Base-by-base conservation (phyloP, 192 early-diverging fungal genomes). In the Dispira simplex region DNA sequence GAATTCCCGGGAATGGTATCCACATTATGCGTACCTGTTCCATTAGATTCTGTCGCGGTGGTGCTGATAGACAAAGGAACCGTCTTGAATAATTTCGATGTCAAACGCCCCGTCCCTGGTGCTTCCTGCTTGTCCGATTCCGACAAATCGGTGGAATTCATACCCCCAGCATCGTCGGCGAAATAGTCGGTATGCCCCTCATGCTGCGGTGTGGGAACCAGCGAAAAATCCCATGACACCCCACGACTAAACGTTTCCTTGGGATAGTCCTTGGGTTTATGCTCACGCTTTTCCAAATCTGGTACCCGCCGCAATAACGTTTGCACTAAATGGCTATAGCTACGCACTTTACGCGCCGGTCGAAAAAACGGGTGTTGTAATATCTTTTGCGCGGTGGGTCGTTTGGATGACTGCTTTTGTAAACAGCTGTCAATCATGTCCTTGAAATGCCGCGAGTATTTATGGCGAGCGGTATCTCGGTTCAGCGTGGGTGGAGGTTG, bases 361-460 rank as follows among this genome's bases (percentile, higher is more conserved):
- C 39, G n/a, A n/a, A 89, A 77, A 80, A 81, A 88, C 9, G 79
- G 74, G 69, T 89, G 90, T n/a, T 43, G 21, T 18, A 63, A 26
- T 16, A 63, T 23, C 11, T 26, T 39, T 21, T 63, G 45, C 11
- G 62, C 62, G 20, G 62, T 13, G 10, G 62, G 76, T 69, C 79
- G 69, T 67, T 85, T 86, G 10, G 73, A 66, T 3, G 91, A 88
- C 64, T 91, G 87, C 59, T 91, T 91, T 46, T 83, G 71, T 26
- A 93, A 72, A 75, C 91, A 91, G 21, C 47, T 28, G 68, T 93
- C 91, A 46, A 93, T 88, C 84, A 93, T 85, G 45, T 93, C 91
- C 70, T 91, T 91, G 54, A 91, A 86, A 12, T 75, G 52, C 66
- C 84, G 90, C 8, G 85, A 76, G 66, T 84, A 93, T 57, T 84